Base-by-base conservation (phyloP, 768 basidiomycete species). In the Kwoniella dendrophila region DNA sequence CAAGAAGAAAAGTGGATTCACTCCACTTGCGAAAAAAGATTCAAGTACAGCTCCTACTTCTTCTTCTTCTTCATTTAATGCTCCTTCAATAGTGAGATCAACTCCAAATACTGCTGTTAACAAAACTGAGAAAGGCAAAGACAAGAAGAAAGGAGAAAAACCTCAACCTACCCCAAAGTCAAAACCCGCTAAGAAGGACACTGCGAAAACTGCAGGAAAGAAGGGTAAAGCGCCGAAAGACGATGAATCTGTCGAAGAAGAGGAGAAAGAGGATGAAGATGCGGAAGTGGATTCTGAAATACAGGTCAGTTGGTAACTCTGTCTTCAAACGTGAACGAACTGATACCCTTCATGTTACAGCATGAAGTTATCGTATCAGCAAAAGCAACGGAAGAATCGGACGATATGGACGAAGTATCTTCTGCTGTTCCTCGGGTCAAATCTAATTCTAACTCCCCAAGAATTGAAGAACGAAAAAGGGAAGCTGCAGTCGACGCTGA, bases 71-170 rank as follows among this genome's bases (percentile, higher is more conserved):
- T 44, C 43, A 4, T 44, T 44, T 11, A 44, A n/a, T 20, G 4
- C 20, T n/a, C 43, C 43, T 2, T 38, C 36, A 38, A 38, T 8
- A 8, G 18, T 18, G 8, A 18, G 8, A 38, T 8, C 36, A 18
- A 18, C 36, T 38, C 8, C 8, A 18, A 38, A 38, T 8, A 11
- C 43, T 44, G 43, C 22, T 24, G 24, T 44, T 20, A 24, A 20
- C 16, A 24, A n/a, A 10, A 44, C n/a, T 20, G 24, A 44, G 43
- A 8, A 8, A 38, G 36, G 8, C 36, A 45, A 45, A n/a, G 44
- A 45, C n/a, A 24, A 45, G 44, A 20, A n/a, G 44, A 20, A 45
- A 44, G 43, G 20, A 44, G 43, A 38, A 18, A 38, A 45, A 45
- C 44, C 14, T 18, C n/a, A n/a, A n/a, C n/a, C n/a, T n/a, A n/a